Percentiles rank a stretch among this genome's conserved stretches.
Conservation (phyloP, 305 asterid genomes). For the Solanum hybrid region DNA sequence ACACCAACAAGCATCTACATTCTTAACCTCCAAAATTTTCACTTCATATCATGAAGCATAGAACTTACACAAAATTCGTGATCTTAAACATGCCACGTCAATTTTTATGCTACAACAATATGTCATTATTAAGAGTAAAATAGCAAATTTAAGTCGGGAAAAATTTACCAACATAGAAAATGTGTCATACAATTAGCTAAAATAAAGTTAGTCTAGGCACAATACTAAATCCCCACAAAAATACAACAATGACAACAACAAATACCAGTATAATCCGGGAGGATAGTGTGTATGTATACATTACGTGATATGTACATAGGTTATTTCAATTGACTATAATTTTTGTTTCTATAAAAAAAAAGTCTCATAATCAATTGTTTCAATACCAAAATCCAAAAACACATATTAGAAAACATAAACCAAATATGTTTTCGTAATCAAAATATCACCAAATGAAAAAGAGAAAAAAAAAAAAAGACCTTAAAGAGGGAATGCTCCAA, state of each 20-base stretch:
- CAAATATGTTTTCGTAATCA: background rate
- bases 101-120: background rate
- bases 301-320: rapidly evolving
- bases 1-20: background rate
- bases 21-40: background rate
- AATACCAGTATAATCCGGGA: too few species aligned
- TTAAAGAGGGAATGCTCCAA: background rate
- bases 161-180: background rate
- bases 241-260: too few species aligned
- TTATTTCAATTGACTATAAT: too few species aligned
- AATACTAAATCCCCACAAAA: background rate
- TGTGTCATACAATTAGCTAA: background rate
- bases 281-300: too few species aligned
- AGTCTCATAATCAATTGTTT: background rate
- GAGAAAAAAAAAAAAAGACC: background rate
- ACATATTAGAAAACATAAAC: background rate
- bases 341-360: background rate
- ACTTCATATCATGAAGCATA: background rate
- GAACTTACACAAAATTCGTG: background rate
- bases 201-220: background rate
- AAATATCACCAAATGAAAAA: background rate
- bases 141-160: background rate
- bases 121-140: background rate
- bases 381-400: background rate
- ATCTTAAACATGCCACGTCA: rapidly evolving